phyloP scores from a whole-genome alignment of 495 filamentous ascomycete genomes.

The Chaetomium fimeti region DNA sequence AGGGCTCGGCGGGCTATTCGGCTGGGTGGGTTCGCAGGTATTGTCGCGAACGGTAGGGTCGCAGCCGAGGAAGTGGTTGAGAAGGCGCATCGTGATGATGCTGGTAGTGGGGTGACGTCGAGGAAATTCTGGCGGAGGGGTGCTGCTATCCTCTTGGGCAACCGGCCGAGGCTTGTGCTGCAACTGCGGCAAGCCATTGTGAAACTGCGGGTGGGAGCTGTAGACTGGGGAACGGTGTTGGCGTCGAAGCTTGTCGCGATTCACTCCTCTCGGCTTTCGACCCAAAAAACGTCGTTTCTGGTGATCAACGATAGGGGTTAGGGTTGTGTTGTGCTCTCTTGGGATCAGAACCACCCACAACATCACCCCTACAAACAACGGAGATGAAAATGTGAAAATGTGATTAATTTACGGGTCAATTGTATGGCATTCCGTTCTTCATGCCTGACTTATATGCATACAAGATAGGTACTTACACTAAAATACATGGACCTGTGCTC shows the following conservation, averaged over 20 bases:
- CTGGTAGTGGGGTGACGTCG: constrained; percentile 1
- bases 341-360: too few relatives aligned
- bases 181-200: constrained; percentile 38
- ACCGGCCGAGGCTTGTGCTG: constrained; percentile 23
- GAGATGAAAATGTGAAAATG: background rate
- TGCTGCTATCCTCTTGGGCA: constrained; percentile 23
- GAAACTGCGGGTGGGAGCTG: background rate
- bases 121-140: constrained; percentile 18
- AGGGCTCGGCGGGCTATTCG: constrained; percentile 14
- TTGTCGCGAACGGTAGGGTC: constrained; percentile 5
- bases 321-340: constrained; percentile 16
- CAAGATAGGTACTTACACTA: background rate
- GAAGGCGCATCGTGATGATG: constrained; percentile 3
- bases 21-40: background rate
- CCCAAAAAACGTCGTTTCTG: constrained; percentile 19
- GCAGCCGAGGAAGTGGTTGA: background rate
- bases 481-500: background rate
- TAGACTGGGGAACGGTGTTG: background rate
- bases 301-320: constrained; percentile 24
- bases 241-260: background rate
- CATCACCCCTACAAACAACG: background rate
- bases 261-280: background rate
- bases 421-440: too few relatives aligned
- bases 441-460: background rate
- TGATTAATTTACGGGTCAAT: background rate